Evolutionary conservation across 768 basidiomycete species (phyloP).

Genomic region (Phaffia tasmanica): DNA sequence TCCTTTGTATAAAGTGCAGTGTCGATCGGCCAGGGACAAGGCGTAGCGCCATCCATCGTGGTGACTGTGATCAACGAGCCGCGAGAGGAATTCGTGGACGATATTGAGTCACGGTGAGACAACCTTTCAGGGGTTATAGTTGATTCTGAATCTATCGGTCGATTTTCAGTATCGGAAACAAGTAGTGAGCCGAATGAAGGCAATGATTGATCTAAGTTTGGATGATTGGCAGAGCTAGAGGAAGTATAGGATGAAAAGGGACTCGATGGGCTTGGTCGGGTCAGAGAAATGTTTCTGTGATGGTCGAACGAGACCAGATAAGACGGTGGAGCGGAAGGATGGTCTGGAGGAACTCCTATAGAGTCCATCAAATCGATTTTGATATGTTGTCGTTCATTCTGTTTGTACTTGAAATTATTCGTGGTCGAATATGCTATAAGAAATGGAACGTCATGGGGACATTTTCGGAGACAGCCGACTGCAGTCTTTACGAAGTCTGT

Average conservation of each 20-base stretch:
- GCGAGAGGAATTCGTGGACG: not conserved
- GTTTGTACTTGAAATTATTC: not conserved
- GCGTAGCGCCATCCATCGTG: constrained; percentile 2
- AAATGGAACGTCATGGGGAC: constrained; percentile 20
- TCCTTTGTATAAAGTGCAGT: not conserved
- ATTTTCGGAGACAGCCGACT: not conserved
- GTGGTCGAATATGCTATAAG: constrained; percentile 1
- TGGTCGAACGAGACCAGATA: not conserved
- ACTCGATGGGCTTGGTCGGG: not conserved
- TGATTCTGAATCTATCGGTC: not conserved
- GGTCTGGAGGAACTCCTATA: constrained; percentile 19
- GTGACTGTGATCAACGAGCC: constrained; percentile 15
- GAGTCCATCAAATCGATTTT: constrained; percentile 9
- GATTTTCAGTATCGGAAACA: not conserved
- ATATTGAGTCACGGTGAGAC: not conserved
- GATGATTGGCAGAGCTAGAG: not conserved
- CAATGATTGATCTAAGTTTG: not conserved
- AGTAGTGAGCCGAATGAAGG: not conserved
- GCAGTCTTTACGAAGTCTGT: constrained; percentile 10
- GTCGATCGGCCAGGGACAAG: constrained; percentile 20
- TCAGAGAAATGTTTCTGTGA: not conserved
- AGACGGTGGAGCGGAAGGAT: constrained; percentile 3
- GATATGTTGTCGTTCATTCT: not conserved
- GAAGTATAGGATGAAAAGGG: not conserved
- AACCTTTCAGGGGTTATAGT: not conserved